Evolutionary conservation across 2,329 filamentous ascomycete species (phyloP), one percentile per base, ranked within the genome.

Genomic region (Septoria linicola): DNA sequence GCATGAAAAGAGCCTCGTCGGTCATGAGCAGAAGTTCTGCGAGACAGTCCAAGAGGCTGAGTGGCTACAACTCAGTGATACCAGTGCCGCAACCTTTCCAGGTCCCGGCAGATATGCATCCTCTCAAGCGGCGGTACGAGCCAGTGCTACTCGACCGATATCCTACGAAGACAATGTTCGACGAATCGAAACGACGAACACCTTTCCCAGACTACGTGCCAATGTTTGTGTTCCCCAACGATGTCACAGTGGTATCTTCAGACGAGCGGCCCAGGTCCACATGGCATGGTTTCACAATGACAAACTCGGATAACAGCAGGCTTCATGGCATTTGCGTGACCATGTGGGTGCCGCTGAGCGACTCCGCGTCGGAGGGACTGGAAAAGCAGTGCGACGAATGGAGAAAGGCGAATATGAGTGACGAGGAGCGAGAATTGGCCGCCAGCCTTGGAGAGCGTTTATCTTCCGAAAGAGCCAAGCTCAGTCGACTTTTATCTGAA

Each of bases 231-330:
- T 99, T 97, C 64, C 93, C 93, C 39, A 96, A 97, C 70, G 93
- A 99, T 69, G 93, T 99, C 62, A 90, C 90, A 58, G 93, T 99
- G 45, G 89, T 97, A 8, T 96, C 93, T 1, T 91, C 91, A 1
- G 93, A 99, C 65, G 89, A 96, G 68, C 81, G 91, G 55, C 93
- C 93, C 1, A 81, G 90, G 55, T 92, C 93, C n/a, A 96, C 91
- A 19, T 99, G 93, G 93, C 93, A 99, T 72, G 93, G 93, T 41
- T 99, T 99, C 67, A 91, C 89, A 56, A 97, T 99, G 93, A 99
- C 93, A 2, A 87, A 87, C 17, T 88, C 88, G 49, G 91, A 97
- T 67, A 92, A 89, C 63, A 87, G 89, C 49, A 95, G 93, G 68
- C 78, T 97, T 16, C 92, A 97, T 66, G 92, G 90, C 27, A 88